Evolutionary conservation across 495 filamentous ascomycete species (phyloP).

Genomic region (Hypoxylon fuscum): DNA sequence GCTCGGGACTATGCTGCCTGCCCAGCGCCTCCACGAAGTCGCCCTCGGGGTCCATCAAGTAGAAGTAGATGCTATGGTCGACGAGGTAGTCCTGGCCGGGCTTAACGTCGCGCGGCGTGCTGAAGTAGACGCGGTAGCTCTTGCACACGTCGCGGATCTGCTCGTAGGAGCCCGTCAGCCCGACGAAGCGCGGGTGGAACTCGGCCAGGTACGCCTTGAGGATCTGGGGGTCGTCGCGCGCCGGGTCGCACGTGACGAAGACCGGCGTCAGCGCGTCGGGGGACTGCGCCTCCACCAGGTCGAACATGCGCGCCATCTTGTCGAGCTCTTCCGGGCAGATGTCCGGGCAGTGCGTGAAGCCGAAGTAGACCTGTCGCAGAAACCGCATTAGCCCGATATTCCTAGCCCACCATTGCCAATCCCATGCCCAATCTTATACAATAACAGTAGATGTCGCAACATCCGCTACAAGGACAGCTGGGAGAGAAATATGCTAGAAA

Average conservation of each 20-base stretch:
- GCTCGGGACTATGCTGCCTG: slow-evolving; percentile 88
- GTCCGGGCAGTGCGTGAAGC: slow-evolving; percentile 97
- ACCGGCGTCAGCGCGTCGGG: slow-evolving; percentile 66
- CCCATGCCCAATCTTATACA: too few relatives aligned
- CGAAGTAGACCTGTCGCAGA: slow-evolving; percentile 80
- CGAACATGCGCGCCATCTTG: slow-evolving; percentile 95
- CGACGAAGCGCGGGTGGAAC: slow-evolving; percentile 89
- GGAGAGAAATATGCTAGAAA: not conserved
- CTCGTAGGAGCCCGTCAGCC: slow-evolving; percentile 91
- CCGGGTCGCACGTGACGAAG: slow-evolving; percentile 96
- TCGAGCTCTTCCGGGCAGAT: slow-evolving; percentile 99
- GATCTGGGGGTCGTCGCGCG: slow-evolving; percentile 84
- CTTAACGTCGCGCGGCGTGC: slow-evolving; percentile 85
- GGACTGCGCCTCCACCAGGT: slow-evolving; percentile 69
- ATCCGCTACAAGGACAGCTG: not conserved
- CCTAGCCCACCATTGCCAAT: too few relatives aligned
- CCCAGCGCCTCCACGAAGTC: slow-evolving; percentile 98
- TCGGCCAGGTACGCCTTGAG: slow-evolving; percentile 86
- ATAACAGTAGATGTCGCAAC: not conserved
- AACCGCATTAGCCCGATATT: not conserved
- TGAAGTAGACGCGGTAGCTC: slow-evolving; percentile 96
- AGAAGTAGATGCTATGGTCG: slow-evolving; percentile 99
- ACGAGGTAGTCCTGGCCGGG: slow-evolving; percentile 96
- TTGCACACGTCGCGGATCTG: slow-evolving; percentile 92
- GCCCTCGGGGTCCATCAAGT: slow-evolving; percentile 97